Base-by-base conservation (phyloP, 2,329 filamentous ascomycete species). In the Aurifilum marmelostoma region DNA sequence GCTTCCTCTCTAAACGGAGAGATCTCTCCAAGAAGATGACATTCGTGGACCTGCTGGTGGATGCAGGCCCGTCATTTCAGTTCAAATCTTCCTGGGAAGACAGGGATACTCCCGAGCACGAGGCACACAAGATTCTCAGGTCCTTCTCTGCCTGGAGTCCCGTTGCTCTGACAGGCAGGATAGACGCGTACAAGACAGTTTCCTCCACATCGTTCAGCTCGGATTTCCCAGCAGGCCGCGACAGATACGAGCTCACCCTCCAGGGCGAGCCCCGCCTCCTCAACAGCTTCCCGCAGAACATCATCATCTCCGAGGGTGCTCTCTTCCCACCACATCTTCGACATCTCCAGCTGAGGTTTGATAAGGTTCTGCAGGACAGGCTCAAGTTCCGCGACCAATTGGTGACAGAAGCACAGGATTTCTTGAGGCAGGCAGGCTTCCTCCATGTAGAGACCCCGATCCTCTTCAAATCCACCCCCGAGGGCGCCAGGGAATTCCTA, bases 401-500 rank as follows among this genome's bases (percentile, higher is more conserved):
- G 4, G 83, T 80, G 50, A 83, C 82, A 5, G 83, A 66, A 83
- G 69, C 80, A 84, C 41, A 88, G 83, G 71, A 83, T 11, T 83
- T 86, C 67, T 81, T 94, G 41, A 82, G 85, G 21, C 78, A 83
- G 6, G 83, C 84, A 34, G 85, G 83, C 1, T 95, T 94, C 75
- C 83, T 87, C 16, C 92, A 98, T 73, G 87, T 98, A 41, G 96
- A 99, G 78, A 99, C 96, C 0, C 96, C 96, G 0, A 82, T 97
- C 4, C 85, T 99, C 0, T 99, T 99, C 87, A 99, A 98, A 79
- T 97, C 96, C 0, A 99, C 96, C 0, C 93, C 96, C 0, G 96
- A 99, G 81, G 96, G 96, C 0, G 97, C 96, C 1, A 87, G 95
- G 63, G 96, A 99, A 78, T 99, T 99, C 72, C 79, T 99, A 7